Base-by-base conservation (phyloP, 805 yeast species). In the Teunomyces aglyptinius region DNA sequence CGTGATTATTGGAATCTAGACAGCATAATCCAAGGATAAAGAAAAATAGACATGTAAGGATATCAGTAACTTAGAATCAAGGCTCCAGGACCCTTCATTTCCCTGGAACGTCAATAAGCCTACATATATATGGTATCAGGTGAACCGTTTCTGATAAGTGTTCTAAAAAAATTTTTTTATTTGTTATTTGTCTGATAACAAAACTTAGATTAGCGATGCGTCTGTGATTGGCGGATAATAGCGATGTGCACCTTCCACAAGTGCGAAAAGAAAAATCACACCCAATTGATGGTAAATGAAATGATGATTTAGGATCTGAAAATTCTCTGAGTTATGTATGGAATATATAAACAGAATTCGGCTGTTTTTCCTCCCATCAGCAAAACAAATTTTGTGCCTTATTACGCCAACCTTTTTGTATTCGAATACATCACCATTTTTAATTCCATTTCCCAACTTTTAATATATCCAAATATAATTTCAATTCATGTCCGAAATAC, bases 401-500 rank as follows among this genome's bases (percentile, higher is more conserved):
- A 31, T 31, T 31, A 13, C 33, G 5, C 11, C 26, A 24, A 8
- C 26, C 26, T 24, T 24, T 24, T 24, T 7, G 26, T 24, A 24
- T 31, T 31, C 33, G 5, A 31, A 7, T 8, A 31, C 33, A 1
- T 31, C 33, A 28, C 13, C 41, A 19, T 13, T 32, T 38, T 19
- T 26, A 29, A 13, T 35, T 39, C 27, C 24, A 22, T 29, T 42
- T 34, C 12, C 24, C 22, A 18, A 18, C 13, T 16, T 19, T 16
- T 11, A 12, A 36, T 29, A 34, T 18, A 20, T 19, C 38, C 28
- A 20, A n/a, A 19, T 22, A 22, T 33, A n/a, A 18, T 19, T 18
- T 35, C 22, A 18, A 35, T 35, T 20, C 39, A 36, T 38, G 32
- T 28, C 44, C 28, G 57, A 52, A 50, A 48, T 58, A 43, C 50